Evolutionary conservation across 2,329 filamentous ascomycete species (phyloP), one percentile per base, ranked within the genome.

Genomic region (Colletotrichum viniferum): DNA sequence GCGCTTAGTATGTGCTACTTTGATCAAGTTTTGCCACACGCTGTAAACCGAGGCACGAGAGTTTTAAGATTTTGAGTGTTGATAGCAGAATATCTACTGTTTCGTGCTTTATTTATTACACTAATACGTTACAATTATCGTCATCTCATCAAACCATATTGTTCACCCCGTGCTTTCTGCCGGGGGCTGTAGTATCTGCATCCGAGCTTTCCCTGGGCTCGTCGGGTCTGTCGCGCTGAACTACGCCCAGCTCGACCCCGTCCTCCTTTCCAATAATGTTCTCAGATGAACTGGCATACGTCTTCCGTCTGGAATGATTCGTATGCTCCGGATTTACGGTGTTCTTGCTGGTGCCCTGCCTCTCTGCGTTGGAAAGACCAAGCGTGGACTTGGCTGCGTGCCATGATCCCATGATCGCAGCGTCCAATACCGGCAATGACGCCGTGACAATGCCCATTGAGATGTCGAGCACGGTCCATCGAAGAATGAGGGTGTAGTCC

Each of bases 381-480:
- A 74, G 62, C 10, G 56, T 48, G 3, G 67, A 63, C 56, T 48
- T 76, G 16, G 77, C 64, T 8, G 67, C 66, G 12, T 48, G 69
- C 77, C 74, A 78, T 3, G 64, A 65, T 6, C 71, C 73, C 76
- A 77, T 71, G 24, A 78, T 70, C 16, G 72, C 74, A 2, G 79
- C 79, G 18, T 79, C 79, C 62, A 83, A 73, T 12, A 82, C 78
- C 2, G 82, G 82, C 8, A 83, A 77, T 1, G 81, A 82, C 3
- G 82, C 82, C 2, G 79, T 80, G 4, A 80, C 69, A 3, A 81
- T 78, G 12, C 79, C 81, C 38, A 82, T 80, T 18, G 79, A 78
- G 0, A 83, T 76, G 26, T 83, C 81, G 16, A 82, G 61, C 8
- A 79, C 65, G 5, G 77, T 78, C 81, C 81, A 83, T 8, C 76